phyloP scores from a whole-genome alignment of 257 asterid genomes.

The Solanum pennellii region DNA sequence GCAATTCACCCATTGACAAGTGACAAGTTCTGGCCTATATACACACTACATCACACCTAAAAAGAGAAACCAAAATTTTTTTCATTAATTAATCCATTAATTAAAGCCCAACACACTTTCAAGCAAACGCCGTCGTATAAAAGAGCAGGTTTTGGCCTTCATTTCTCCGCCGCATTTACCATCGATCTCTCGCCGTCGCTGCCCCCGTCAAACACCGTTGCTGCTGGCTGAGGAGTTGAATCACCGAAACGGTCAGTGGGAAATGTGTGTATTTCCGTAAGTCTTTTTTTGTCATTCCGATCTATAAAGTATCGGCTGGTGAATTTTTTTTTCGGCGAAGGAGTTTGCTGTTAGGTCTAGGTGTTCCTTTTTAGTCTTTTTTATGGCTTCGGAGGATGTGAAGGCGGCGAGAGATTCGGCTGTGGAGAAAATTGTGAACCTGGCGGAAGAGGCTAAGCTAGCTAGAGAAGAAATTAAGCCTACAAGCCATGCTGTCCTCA shows the following conservation, averaged over 20 bases:
- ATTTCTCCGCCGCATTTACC: neutral
- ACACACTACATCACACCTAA: neutral
- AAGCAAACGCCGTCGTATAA: neutral
- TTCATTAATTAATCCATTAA: neutral
- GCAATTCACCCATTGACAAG: no score
- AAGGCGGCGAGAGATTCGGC: conserved; percentile 22
- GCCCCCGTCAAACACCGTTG: neutral
- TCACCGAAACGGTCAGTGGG: neutral
- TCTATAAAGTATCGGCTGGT: neutral
- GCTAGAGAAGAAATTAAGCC: conserved; percentile 26
- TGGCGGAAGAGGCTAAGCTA: conserved; percentile 26
- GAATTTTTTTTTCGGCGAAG: neutral
- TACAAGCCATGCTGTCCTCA: conserved; percentile 10
- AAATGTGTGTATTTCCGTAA: neutral
- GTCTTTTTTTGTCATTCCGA: neutral
- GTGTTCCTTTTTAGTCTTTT: neutral
- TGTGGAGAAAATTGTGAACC: conserved; percentile 18
- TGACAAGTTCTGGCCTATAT: neutral
- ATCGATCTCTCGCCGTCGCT: neutral
- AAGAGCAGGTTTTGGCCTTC: neutral
- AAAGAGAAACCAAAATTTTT: neutral
- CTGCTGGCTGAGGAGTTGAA: neutral
- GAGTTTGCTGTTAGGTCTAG: neutral
- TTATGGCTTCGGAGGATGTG: conserved; percentile 33
- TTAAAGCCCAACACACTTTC: neutral